Percentiles rank a stretch among this genome's conserved stretches.
phyloP scores from a whole-genome alignment of 2,329 filamentous ascomycete genomes.

The Colletotrichum lindemuthianum region DNA sequence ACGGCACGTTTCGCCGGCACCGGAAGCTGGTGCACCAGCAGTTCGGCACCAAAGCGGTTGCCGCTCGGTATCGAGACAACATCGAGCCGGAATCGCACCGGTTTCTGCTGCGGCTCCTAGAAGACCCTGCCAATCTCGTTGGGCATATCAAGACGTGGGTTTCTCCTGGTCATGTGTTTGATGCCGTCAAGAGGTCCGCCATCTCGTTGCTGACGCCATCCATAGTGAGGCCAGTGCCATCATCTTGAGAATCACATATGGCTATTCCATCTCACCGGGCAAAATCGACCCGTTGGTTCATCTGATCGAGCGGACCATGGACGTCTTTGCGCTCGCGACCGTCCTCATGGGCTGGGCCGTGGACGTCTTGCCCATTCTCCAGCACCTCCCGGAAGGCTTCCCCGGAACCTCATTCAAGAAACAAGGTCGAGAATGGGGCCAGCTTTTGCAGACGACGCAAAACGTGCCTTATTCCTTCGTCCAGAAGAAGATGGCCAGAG shows the following conservation, averaged over 20 bases:
- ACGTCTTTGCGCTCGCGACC: conserved; percentile 41
- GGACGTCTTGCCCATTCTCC: conserved; percentile 44
- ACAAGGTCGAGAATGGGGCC: conserved; percentile 41
- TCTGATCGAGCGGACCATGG: conserved; percentile 43
- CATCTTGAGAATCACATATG: conserved; percentile 26
- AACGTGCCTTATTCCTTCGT: conserved; percentile 42
- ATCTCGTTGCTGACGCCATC: background rate
- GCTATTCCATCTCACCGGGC: conserved; percentile 43
- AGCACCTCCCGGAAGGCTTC: conserved; percentile 43
- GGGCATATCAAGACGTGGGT: conserved; percentile 36
- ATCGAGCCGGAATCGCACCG: conserved; percentile 28
- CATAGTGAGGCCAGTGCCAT: conserved; percentile 19
- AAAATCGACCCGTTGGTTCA: conserved; percentile 43
- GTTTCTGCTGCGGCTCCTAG: conserved; percentile 23
- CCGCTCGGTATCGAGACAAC: conserved; percentile 33
- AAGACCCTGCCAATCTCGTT: conserved; percentile 25
- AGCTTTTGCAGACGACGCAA: conserved; percentile 31
- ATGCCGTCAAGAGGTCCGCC: background rate
- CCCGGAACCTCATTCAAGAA: conserved; percentile 46
- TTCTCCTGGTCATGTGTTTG: too few relatives aligned
- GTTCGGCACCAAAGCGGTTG: conserved; percentile 42
- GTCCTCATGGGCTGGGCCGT: conserved; percentile 46
- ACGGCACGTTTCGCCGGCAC: conserved; percentile 36
- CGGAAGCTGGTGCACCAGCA: conserved; percentile 43
- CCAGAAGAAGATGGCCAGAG: conserved; percentile 37